A percentile compares a stretch with the other conserved stretches of the same genome.
Evolutionary conservation across 108 stramenopile genomes (phyloP).

Genomic region (Bacterosira constricta): DNA sequence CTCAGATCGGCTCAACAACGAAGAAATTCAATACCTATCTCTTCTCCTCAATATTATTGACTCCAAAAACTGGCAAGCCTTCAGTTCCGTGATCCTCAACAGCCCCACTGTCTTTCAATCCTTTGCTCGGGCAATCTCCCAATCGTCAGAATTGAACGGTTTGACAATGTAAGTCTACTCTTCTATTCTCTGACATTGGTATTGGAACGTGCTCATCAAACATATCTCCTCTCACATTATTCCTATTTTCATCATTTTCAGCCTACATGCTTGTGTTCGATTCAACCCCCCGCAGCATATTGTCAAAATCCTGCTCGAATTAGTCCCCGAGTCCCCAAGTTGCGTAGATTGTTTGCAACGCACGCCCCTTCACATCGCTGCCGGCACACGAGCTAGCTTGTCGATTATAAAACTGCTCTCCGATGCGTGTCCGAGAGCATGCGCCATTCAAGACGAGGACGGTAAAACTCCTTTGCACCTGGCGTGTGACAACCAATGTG

Average conservation of each 20-base stretch:
- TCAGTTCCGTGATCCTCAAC: neutral
- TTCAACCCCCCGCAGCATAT: slow-evolving; percentile 36
- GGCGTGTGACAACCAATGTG: slow-evolving; percentile 37
- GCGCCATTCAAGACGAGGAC: slow-evolving; percentile 66
- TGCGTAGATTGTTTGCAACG: slow-evolving; percentile 61
- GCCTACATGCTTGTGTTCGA: slow-evolving; percentile 26
- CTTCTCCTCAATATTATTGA: neutral
- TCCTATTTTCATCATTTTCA: neutral
- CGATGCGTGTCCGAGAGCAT: slow-evolving; percentile 59
- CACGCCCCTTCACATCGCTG: slow-evolving; percentile 78
- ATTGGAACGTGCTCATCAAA: no score
- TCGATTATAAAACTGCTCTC: slow-evolving; percentile 58
- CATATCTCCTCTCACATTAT: neutral
- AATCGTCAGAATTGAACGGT: neutral
- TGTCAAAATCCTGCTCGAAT: slow-evolving; percentile 50
- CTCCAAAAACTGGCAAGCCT: neutral
- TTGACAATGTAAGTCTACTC: slow-evolving; percentile 5
- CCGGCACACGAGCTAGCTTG: slow-evolving; percentile 60
- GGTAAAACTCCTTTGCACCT: slow-evolving; percentile 70
- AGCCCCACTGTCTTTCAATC: neutral
- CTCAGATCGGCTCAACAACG: neutral
- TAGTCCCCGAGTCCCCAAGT: slow-evolving; percentile 58
- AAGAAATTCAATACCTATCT: neutral
- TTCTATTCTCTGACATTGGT: neutral
- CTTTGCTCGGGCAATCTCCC: neutral